phyloP scores from a whole-genome alignment of 2,329 filamentous ascomycete species.

The Xylaria polymorpha region DNA sequence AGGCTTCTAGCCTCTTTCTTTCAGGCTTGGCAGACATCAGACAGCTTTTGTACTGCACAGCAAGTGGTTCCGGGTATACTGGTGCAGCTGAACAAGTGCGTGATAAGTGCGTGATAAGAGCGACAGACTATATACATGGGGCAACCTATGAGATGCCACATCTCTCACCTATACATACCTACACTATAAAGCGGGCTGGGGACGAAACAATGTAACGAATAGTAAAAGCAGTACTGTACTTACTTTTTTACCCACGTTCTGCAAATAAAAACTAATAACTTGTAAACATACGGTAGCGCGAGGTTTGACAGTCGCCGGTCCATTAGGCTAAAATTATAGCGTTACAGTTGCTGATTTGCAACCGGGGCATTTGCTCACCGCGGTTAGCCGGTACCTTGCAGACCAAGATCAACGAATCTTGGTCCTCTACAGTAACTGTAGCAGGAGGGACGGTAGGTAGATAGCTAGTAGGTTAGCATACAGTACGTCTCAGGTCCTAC shows the following conservation, averaged over 20 bases:
- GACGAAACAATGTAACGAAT: not conserved
- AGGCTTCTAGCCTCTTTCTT: conserved; percentile 2
- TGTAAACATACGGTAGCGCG: not conserved
- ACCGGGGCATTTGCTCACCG: conserved; percentile 2
- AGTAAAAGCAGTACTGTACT: not conserved
- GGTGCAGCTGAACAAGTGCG: not conserved
- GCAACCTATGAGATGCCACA: not conserved
- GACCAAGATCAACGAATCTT: conserved; percentile 3
- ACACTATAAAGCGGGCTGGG: not conserved
- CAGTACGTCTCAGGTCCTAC: conserved; percentile 16
- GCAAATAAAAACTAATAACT: not conserved
- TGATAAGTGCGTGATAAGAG: not conserved
- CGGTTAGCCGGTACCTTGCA: conserved; percentile 32
- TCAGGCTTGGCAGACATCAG: conserved; percentile 2
- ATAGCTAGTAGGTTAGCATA: not conserved
- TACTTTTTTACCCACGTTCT: not conserved
- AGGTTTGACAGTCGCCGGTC: not conserved
- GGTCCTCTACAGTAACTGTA: not conserved
- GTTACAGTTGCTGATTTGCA: conserved; percentile 20
- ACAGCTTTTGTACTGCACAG: not conserved
- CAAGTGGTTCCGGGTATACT: not conserved
- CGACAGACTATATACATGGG: not conserved
- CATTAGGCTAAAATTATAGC: conserved; percentile 34
- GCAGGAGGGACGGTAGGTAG: conserved; percentile 14
- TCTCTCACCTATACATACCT: not conserved